Base-by-base conservation (phyloP, 179 eudicot species). In the Silene noctiflora region DNA sequence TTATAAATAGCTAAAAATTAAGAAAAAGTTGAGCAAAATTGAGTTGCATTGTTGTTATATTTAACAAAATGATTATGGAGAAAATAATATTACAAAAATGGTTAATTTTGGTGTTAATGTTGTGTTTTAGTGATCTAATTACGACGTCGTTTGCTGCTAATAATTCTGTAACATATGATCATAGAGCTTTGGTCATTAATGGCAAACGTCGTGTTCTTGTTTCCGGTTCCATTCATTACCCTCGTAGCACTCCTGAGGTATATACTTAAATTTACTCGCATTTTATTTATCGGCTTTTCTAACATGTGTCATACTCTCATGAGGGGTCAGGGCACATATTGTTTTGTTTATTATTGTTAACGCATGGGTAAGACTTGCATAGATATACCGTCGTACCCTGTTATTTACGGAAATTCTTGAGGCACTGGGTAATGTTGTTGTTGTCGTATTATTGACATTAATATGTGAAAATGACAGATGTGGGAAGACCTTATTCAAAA, bases 211-310 rank as follows among this genome's bases (percentile, higher is more conserved):
- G 91, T 46, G 71, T 96, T 7, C 78, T 96, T 75, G 83, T 93
- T 74, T 96, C 99, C 59, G 99, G 99, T 31, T 88, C 98, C 39
- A 91, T 93, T 81, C 99, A 96, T 83, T 96, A 93, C 68, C 98
- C 99, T 58, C 98, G 99, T 44, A 96, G 99, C 81, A 93, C 99
- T 42, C 99, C 99, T 0, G 94, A 93, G 64, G 98, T 96, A 1
- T 51, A 16, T 1, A 27, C 24, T 11, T 21, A 27, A 9, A 1
- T 16, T 5, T 64, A 3, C 11, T 11, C 6, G n/a, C 2, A 2
- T 75, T 55, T 44, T 63, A 5, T 29, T 59, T 27, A 27, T 70
- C 16, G 48, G 9, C 10, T 42, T 42, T 42, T 42, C 48, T 42
- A 42, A 42, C 46, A 11, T 8, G 46, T 39, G 42, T 27, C 29